A percentile compares a stretch with the other conserved stretches of the same genome.
phyloP scores from a whole-genome alignment of 1,284 basidiomycete species.

The Albatrellus sp. region DNA sequence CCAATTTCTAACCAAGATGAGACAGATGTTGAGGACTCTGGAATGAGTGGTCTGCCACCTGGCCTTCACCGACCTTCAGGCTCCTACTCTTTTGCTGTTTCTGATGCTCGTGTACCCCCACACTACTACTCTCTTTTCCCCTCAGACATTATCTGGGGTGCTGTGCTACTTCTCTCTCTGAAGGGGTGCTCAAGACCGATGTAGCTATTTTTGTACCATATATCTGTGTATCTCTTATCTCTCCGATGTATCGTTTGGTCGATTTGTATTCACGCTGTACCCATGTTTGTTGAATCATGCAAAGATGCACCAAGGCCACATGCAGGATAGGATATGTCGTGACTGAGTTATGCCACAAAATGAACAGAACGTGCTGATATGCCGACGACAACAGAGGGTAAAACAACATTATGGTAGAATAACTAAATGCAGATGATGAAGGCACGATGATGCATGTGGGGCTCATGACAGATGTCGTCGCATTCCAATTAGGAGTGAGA shows the following conservation, averaged over 20 bases:
- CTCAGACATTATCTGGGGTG: slow-evolving; percentile 27
- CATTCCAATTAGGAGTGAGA: slow-evolving; percentile 1
- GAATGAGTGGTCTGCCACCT: no score
- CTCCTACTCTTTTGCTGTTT: slow-evolving; percentile 3
- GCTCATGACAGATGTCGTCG: slow-evolving; percentile 10
- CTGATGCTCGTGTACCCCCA: slow-evolving; percentile 11
- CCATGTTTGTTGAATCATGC: no score
- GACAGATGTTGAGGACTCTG: background rate
- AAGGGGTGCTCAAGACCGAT: slow-evolving; percentile 21
- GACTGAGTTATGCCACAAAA: background rate
- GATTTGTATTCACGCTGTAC: no score
- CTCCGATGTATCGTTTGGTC: no score
- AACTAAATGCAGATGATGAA: slow-evolving; percentile 10
- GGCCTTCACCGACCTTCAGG: no score
- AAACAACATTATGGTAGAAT: slow-evolving; percentile 5
- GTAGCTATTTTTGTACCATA: slow-evolving; percentile 1
- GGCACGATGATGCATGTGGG: slow-evolving; percentile 3
- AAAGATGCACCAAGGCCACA: no score
- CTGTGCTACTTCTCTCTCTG: slow-evolving; percentile 26
- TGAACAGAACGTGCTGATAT: slow-evolving; percentile 3
- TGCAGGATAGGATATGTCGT: no score
- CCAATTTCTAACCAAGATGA: background rate
- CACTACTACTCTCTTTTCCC: slow-evolving; percentile 16
- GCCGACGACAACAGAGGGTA: slow-evolving; percentile 2
- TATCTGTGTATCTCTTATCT: background rate